Base-by-base conservation (phyloP, 176 grass and related monocot genomes). In the Ensete ventricosum region DNA sequence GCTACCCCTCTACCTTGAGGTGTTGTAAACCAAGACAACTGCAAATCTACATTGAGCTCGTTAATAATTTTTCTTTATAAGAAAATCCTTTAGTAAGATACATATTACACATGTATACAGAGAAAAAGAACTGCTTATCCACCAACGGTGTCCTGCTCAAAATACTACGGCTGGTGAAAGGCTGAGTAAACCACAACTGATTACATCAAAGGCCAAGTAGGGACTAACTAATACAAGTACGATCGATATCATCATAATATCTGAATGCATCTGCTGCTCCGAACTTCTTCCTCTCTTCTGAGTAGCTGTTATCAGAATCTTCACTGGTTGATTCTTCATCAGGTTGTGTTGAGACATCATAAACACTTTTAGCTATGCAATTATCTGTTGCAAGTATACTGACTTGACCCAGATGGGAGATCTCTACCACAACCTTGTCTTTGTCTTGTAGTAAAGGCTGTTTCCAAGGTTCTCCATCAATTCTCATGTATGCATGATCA, bases 401-500 rank as follows among this genome's bases (percentile, higher is more conserved):
- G 58, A 98, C 84, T 69, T 93, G 90, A 14, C 90, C 82, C 9
- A 83, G 80, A 69, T 91, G 84, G 50, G 95, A 87, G 83, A 98
- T 94, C 73, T 98, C 95, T 62, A 98, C 68, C 26, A 93, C 64
- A 0, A 98, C 90, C 82, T 91, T 87, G 64, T 83, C 90, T 8
- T 89, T 73, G 69, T 98, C 84, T 69, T 69, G 75, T 8, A 88
- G 90, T 67, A 98, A 82, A 83, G 88, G 88, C 27, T 98, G 95
- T 69, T 91, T 98, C 95, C 95, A 98, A 77, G 95, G 95, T 67
- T 98, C 95, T 24, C 95, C 95, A 75, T 98, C 95, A 26, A 98
- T 83, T 93, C 90, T 86, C 95, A 98, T 98, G 84, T 91, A 98
- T 60, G 90, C 69, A 80, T 94, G 86, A 50, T 89, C 76, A 21